phyloP scores from a whole-genome alignment of 2,329 filamentous ascomycete species.

The Diplocarpon rosae region DNA sequence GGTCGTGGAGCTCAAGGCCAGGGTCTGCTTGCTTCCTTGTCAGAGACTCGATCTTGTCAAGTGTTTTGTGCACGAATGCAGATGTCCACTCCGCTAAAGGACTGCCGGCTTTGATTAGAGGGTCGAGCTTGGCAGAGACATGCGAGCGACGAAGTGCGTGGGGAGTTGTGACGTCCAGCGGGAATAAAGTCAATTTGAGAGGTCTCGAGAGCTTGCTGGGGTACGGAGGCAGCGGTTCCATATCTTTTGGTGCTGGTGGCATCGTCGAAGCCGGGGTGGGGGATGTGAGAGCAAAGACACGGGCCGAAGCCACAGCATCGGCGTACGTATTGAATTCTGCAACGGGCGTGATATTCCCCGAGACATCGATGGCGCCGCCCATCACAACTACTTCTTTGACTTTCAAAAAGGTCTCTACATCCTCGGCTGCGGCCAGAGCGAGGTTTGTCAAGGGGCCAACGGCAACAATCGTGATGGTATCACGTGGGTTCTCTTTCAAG shows the following conservation, averaged over 20 bases:
- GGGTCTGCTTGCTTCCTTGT: slow-evolving; percentile 46
- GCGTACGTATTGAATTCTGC: slow-evolving; percentile 96
- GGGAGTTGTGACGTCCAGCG: slow-evolving; percentile 64
- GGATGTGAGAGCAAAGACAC: slow-evolving; percentile 68
- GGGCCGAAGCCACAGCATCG: slow-evolving; percentile 66
- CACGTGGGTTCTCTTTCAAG: slow-evolving; percentile 66
- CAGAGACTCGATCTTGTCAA: slow-evolving; percentile 55
- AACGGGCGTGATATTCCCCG: slow-evolving; percentile 75
- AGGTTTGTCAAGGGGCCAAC: slow-evolving; percentile 91
- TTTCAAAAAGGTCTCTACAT: slow-evolving; percentile 78
- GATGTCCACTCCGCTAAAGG: slow-evolving; percentile 65
- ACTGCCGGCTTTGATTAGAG: slow-evolving; percentile 48
- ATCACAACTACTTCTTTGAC: slow-evolving; percentile 91
- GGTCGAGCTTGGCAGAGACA: slow-evolving; percentile 45
- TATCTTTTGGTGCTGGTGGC: slow-evolving; percentile 50
- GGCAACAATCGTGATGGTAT: slow-evolving; percentile 82
- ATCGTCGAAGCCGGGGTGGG: slow-evolving; percentile 66
- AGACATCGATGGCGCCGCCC: slow-evolving; percentile 72
- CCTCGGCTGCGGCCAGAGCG: slow-evolving; percentile 76
- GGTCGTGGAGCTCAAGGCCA: slow-evolving; percentile 63
- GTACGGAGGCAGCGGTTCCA: slow-evolving; percentile 46
- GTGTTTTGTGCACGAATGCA: slow-evolving; percentile 61
- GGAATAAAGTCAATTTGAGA: slow-evolving; percentile 60
- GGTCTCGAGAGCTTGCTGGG: slow-evolving; percentile 49
- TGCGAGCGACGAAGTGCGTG: slow-evolving; percentile 53